Percentiles rank a stretch among this genome's conserved stretches.
Conservation (phyloP, 2,329 filamentous ascomycete genomes). For the Helotiales sp. region DNA sequence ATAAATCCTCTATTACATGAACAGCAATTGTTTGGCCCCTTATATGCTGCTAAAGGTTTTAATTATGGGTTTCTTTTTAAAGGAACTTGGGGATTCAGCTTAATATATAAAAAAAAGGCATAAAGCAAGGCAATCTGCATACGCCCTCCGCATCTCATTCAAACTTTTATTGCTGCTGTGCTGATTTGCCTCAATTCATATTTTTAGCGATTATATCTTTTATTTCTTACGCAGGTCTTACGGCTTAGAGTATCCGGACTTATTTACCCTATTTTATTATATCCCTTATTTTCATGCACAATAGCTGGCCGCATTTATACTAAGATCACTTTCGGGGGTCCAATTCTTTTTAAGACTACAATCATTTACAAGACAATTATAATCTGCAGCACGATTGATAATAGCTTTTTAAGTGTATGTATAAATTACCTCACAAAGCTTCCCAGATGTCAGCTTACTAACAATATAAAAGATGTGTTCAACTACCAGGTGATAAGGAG, state of each 20-base stretch:
- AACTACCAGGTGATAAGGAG: too few species aligned
- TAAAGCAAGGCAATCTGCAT: conserved; percentile 1
- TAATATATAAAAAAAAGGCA: not conserved
- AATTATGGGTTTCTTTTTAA: not conserved
- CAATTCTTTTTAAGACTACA: not conserved
- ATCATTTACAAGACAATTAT: not conserved
- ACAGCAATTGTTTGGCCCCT: too few species aligned
- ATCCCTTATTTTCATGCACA: not conserved
- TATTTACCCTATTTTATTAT: not conserved
- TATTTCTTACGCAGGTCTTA: conserved; percentile 3
- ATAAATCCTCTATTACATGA: too few species aligned
- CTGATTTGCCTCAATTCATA: conserved; percentile 9
- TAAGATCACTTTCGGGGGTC: not conserved
- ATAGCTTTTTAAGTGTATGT: too few species aligned
- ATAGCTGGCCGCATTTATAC: conserved; percentile 5
- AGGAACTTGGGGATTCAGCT: not conserved
- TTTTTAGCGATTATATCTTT: conserved; percentile 1
- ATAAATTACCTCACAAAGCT: too few species aligned
- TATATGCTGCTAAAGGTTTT: not conserved
- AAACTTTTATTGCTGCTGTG: conserved; percentile 1
- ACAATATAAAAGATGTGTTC: too few species aligned
- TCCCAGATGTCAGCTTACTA: too few species aligned
- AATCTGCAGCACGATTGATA: not conserved
- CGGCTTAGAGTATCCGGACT: not conserved
- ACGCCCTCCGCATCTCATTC: conserved; percentile 1